phyloP scores from a whole-genome alignment of 208 protist genomes.

The Kentomonas sorsogonicus region DNA sequence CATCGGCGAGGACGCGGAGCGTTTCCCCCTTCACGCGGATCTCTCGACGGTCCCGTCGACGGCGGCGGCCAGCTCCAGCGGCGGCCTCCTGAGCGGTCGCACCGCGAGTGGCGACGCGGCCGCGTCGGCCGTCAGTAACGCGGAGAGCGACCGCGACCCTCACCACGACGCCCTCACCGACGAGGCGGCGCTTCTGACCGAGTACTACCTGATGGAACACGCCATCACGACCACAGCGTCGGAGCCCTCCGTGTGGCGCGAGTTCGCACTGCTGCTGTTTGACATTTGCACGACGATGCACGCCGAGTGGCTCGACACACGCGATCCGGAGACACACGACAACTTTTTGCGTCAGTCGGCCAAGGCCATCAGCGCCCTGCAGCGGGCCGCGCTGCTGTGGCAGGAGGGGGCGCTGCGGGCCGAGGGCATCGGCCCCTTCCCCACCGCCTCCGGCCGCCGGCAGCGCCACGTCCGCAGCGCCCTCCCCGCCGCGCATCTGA shows the following conservation, averaged over 20 bases:
- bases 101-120: background rate
- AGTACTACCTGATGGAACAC: constrained; percentile 83
- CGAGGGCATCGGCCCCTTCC: constrained; percentile 68
- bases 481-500: constrained; percentile 60
- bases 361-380: constrained; percentile 74
- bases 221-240: constrained; percentile 42
- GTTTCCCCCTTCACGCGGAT: no score
- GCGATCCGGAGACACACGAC: constrained; percentile 57
- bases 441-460: constrained; percentile 41
- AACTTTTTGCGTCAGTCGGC: constrained; percentile 76
- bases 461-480: constrained; percentile 59
- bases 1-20: no score
- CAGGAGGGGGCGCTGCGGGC: constrained; percentile 33
- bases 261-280: constrained; percentile 83
- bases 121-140: background rate
- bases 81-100: background rate
- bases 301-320: constrained; percentile 61
- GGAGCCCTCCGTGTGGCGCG: constrained; percentile 69
- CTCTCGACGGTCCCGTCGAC: no score
- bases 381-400: constrained; percentile 75
- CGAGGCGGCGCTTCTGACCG: constrained; percentile 47
- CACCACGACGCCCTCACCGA: constrained; percentile 28
- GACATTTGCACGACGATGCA: constrained; percentile 83
- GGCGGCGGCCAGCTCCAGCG: background rate
- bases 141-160: background rate